Evolutionary conservation across 2,329 filamentous ascomycete species (phyloP).

Genomic region (Fonsecaea monophora): DNA sequence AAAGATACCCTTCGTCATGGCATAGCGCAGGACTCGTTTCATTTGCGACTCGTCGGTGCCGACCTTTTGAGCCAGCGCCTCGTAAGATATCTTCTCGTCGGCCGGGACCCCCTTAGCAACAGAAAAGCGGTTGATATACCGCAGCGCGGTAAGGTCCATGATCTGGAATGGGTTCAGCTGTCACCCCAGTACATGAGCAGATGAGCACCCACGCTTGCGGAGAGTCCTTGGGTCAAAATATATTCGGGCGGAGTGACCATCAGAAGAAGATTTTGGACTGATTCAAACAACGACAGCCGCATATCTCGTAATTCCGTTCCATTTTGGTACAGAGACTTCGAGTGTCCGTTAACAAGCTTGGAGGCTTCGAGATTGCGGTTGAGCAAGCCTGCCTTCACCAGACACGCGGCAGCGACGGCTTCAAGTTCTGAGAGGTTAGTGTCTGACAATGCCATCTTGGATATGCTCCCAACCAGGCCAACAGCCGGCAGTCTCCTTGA

Average conservation of each 20-base stretch:
- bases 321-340: background rate
- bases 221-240: slow-evolving; percentile 25
- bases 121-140: slow-evolving; percentile 13
- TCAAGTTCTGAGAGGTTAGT: slow-evolving; percentile 15
- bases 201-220: slow-evolving; percentile 18
- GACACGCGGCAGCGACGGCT: slow-evolving; percentile 20
- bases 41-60: slow-evolving; percentile 18
- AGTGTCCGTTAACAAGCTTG: background rate
- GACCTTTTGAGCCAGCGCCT: background rate
- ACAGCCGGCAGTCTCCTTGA: background rate
- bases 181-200: background rate
- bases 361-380: slow-evolving; percentile 5
- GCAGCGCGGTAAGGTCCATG: slow-evolving; percentile 6
- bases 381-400: slow-evolving; percentile 25
- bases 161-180: slow-evolving; percentile 2
- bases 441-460: slow-evolving; percentile 11
- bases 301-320: slow-evolving; percentile 13
- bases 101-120: slow-evolving; percentile 1
- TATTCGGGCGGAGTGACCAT: slow-evolving; percentile 25
- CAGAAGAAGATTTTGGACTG: slow-evolving; percentile 21
- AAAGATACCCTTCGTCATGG: slow-evolving; percentile 26
- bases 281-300: slow-evolving; percentile 18
- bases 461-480: background rate
- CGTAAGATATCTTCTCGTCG: background rate
- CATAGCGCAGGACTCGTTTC: slow-evolving; percentile 23